These are phyloP conservation scores for Daedaleopsis nitida DNA, from an alignment of 768 basidiomycete genomes.

Conservation along the genomic window DNA sequence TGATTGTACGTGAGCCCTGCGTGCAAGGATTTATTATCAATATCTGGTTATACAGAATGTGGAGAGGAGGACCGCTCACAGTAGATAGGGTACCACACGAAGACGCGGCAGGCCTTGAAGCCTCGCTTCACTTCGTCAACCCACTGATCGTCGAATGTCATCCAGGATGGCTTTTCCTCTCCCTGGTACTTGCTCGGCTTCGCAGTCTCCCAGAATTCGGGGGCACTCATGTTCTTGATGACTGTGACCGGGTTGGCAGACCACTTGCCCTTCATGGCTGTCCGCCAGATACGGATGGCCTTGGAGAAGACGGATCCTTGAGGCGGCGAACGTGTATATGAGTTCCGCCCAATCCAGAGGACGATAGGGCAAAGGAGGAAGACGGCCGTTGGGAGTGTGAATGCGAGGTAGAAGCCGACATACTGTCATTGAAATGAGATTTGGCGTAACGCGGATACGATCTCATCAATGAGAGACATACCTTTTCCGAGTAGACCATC, in stretches of 20 bases:
- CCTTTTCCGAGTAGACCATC: constrained; percentile 57
- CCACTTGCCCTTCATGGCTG: constrained; percentile 34
- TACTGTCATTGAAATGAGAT: constrained; percentile 21
- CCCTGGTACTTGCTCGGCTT: constrained; percentile 60
- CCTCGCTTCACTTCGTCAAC: constrained; percentile 77
- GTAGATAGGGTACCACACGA: constrained; percentile 65
- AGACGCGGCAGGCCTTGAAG: constrained; percentile 68
- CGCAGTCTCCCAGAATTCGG: constrained; percentile 74
- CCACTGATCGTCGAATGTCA: constrained; percentile 79
- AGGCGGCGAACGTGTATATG: constrained; percentile 40
- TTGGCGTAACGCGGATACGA: no score
- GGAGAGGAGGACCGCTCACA: constrained; percentile 43
- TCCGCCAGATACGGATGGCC: constrained; percentile 31
- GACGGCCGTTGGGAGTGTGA: constrained; percentile 39
- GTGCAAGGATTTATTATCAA: neutral
- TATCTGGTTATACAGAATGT: no score
- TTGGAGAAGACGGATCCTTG: constrained; percentile 42
- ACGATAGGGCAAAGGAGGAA: constrained; percentile 43
- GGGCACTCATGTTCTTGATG: constrained; percentile 50
- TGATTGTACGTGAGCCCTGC: constrained; percentile 80
- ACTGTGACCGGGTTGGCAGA: constrained; percentile 41
- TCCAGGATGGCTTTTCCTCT: constrained; percentile 56
- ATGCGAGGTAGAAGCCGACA: constrained; percentile 44
- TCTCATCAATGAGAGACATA: constrained; percentile 2
- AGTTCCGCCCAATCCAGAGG: constrained; percentile 38